phyloP scores from a whole-genome alignment of 2,329 filamentous ascomycete species.

The Xylariaceae sp. region DNA sequence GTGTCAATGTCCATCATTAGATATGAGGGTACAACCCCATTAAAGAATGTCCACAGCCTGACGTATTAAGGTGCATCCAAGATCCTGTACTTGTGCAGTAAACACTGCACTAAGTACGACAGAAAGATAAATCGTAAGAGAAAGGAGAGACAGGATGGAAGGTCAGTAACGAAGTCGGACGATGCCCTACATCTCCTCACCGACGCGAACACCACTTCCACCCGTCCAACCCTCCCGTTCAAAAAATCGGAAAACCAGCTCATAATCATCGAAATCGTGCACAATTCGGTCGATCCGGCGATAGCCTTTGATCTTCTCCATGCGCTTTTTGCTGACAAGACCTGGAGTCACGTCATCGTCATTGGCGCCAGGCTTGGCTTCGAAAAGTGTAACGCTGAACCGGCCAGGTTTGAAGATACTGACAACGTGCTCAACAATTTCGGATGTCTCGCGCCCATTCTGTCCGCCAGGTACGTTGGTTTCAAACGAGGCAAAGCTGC shows the following conservation, averaged over 20 bases:
- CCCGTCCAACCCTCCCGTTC: constrained; percentile 77
- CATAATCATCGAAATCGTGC: constrained; percentile 95
- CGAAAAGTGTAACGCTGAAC: constrained; percentile 95
- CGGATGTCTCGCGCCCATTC: constrained; percentile 80
- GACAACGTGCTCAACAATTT: constrained; percentile 91
- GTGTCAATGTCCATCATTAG: too few relatives aligned
- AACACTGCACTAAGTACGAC: too few relatives aligned
- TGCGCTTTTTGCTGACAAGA: constrained; percentile 43
- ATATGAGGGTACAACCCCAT: too few relatives aligned
- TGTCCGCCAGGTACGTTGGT: constrained; percentile 92
- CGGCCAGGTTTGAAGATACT: constrained; percentile 96
- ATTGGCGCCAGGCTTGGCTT: constrained; percentile 64
- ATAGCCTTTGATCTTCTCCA: constrained; percentile 83
- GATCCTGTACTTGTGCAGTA: too few relatives aligned
- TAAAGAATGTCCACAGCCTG: too few relatives aligned
- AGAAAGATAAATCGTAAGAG: constrained; percentile 4
- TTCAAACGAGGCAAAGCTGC: constrained; percentile 97
- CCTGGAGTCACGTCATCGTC: constrained; percentile 36
- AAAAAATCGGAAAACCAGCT: constrained; percentile 94
- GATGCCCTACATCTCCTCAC: constrained; percentile 42
- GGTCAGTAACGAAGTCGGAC: constrained; percentile 1
- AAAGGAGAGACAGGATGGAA: constrained; percentile 5
- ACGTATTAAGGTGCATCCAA: too few relatives aligned
- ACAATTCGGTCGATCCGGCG: constrained; percentile 89
- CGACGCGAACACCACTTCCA: constrained; percentile 49